Conservation (phyloP, 2,329 filamentous ascomycete species). For the Aureobasidium subglaciale region DNA sequence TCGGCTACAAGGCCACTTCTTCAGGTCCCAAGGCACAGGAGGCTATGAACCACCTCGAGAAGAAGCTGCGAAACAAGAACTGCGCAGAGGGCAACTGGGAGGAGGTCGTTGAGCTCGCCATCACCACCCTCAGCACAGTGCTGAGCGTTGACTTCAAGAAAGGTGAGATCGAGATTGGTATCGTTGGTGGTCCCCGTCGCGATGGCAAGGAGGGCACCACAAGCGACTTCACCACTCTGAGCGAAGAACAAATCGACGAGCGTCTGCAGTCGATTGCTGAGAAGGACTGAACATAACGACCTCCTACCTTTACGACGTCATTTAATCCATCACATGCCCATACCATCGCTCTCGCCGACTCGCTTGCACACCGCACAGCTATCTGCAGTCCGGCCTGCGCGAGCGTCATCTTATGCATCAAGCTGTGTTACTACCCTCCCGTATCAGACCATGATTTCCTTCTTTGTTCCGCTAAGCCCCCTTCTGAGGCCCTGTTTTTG, state of each 20-base stretch:
- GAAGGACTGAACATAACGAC: conserved; percentile 66
- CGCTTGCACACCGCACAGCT: background rate
- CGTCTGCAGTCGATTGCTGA: conserved; percentile 95
- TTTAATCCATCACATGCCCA: conserved; percentile 5
- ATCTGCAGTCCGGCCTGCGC: background rate
- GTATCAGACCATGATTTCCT: conserved; percentile 13
- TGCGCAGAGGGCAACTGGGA: conserved; percentile 87
- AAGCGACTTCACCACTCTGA: conserved; percentile 75
- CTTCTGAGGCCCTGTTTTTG: background rate
- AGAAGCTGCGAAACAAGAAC: conserved; percentile 99
- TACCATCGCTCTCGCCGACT: conserved; percentile 10
- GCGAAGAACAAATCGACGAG: conserved; percentile 97
- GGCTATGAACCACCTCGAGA: conserved; percentile 96
- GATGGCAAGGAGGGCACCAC: conserved; percentile 80
- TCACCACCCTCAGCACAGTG: conserved; percentile 89
- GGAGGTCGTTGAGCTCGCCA: conserved; percentile 94
- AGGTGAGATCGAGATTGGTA: conserved; percentile 94
- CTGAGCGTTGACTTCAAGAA: conserved; percentile 99
- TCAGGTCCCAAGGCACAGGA: conserved; percentile 98
- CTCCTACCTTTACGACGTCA: conserved; percentile 9
- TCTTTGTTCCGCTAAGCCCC: conserved; percentile 1
- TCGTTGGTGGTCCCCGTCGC: conserved; percentile 78
- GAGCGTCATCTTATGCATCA: conserved; percentile 9
- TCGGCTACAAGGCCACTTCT: conserved; percentile 96
- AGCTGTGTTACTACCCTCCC: conserved; percentile 10